Evolutionary conservation across 2,329 filamentous ascomycete genomes (phyloP).

Genomic region (Thelonectria discophora): DNA sequence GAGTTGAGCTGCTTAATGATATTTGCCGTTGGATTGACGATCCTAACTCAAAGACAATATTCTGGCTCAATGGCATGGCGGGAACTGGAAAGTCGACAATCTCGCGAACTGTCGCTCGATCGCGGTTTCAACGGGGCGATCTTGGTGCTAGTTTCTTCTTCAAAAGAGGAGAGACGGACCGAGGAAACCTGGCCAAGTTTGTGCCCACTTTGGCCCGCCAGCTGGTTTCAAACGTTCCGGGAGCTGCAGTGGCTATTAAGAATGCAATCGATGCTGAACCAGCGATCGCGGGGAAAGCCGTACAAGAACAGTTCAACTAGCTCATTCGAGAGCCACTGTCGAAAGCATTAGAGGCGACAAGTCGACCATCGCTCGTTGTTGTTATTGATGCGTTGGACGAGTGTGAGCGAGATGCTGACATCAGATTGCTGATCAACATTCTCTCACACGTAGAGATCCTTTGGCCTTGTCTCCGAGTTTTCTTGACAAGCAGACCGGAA

Average conservation of each 20-base stretch:
- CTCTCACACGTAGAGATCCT: too few species aligned
- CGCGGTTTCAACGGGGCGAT: too few species aligned
- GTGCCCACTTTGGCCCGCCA: background rate
- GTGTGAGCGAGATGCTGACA: too few species aligned
- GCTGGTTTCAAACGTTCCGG: background rate
- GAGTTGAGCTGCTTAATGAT: constrained; percentile 43
- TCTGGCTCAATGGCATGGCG: background rate
- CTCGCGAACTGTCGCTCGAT: too few species aligned
- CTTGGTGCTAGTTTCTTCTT: too few species aligned
- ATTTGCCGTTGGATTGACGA: background rate
- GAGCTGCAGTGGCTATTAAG: background rate
- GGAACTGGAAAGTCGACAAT: too few species aligned
- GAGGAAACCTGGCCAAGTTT: background rate
- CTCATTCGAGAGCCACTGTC: background rate
- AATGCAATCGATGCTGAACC: background rate
- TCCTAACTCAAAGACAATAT: background rate
- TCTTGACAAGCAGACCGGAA: too few species aligned
- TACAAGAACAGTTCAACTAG: background rate
- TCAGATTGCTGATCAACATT: too few species aligned
- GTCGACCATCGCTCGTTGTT: background rate
- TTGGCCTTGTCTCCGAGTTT: too few species aligned
- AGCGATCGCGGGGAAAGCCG: background rate
- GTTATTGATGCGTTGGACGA: constrained; percentile 2
- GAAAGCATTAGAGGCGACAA: background rate
- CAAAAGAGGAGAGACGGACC: too few species aligned